phyloP scores from a whole-genome alignment of 768 basidiomycete species.

The Daedaleopsis sinensis region DNA sequence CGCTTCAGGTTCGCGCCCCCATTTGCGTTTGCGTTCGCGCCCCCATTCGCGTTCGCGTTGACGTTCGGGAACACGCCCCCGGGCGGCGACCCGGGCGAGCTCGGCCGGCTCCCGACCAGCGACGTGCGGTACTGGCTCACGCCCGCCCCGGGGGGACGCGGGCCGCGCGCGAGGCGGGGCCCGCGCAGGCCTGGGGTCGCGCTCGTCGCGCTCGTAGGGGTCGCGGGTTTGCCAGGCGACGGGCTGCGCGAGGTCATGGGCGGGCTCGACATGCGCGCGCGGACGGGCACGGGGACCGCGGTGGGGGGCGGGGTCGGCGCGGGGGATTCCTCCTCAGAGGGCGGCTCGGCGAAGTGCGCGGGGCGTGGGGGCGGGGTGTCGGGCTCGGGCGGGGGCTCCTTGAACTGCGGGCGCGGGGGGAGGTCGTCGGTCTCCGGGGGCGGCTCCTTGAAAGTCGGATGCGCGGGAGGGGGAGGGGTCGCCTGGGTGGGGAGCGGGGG shows the following conservation, averaged over 20 bases:
- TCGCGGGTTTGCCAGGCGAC: conserved; percentile 39
- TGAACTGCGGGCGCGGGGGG: conserved; percentile 44
- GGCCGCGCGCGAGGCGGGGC: conserved; percentile 51
- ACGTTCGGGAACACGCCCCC: conserved; percentile 13
- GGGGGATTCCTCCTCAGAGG: conserved; percentile 51
- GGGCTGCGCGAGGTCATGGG: conserved; percentile 33
- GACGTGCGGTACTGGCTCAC: conserved; percentile 57
- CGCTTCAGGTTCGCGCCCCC: conserved; percentile 14
- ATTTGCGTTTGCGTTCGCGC: too few species aligned
- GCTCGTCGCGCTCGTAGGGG: conserved; percentile 44
- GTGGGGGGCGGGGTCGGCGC: conserved; percentile 27
- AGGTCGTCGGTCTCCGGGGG: conserved; percentile 59
- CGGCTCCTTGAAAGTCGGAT: conserved; percentile 64
- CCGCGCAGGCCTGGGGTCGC: conserved; percentile 47
- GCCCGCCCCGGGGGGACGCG: conserved; percentile 52
- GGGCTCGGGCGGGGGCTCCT: conserved; percentile 36
- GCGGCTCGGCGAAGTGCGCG: conserved; percentile 45
- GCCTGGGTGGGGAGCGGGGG: conserved; percentile 10
- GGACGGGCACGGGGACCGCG: conserved; percentile 10
- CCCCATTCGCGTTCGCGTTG: conserved; percentile 2
- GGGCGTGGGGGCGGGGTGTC: conserved; percentile 12
- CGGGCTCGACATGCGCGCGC: conserved; percentile 40
- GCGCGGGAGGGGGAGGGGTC: conserved; percentile 24
- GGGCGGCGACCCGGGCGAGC: conserved; percentile 18
- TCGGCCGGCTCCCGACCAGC: conserved; percentile 16